Evolutionary conservation across 192 early-diverging fungal species (phyloP).

Genomic region (Pilaira anomala): DNA sequence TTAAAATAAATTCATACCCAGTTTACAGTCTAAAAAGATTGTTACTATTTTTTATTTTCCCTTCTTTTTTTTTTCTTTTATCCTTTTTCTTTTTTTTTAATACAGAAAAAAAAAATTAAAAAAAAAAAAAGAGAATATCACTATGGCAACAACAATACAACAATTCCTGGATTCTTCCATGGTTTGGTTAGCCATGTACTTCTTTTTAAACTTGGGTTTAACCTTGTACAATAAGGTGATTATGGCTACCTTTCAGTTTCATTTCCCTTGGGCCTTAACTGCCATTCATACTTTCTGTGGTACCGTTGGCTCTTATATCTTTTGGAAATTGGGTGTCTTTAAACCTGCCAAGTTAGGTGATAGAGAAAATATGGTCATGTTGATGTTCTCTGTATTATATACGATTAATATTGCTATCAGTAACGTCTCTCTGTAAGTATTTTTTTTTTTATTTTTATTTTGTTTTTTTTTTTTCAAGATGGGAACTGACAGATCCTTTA

Average conservation of each 20-base stretch:
- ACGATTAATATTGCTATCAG: conserved; percentile 87
- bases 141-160: not conserved
- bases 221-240: conserved; percentile 87
- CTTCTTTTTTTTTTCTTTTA: not conserved
- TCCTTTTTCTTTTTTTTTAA: not conserved
- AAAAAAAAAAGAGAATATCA: not conserved
- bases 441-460: not conserved
- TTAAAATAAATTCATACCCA: no score
- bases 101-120: no score
- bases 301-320: conserved; percentile 60
- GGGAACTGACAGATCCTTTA: not conserved
- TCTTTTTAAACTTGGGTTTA: conserved; percentile 69
- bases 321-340: conserved; percentile 47
- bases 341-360: conserved; percentile 50
- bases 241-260: conserved; percentile 67
- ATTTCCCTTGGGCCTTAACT: conserved; percentile 85
- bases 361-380: conserved; percentile 61
- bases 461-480: no score
- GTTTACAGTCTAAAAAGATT: no score
- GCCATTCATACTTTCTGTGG: conserved; percentile 77
- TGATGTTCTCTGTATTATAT: conserved; percentile 81
- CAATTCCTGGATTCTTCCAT: conserved; percentile 14
- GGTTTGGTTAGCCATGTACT: conserved; percentile 68
- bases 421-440: conserved; percentile 76
- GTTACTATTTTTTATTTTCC: no score